phyloP scores from a whole-genome alignment of 345 rosid genomes.

The Toxicodendron radicans region DNA sequence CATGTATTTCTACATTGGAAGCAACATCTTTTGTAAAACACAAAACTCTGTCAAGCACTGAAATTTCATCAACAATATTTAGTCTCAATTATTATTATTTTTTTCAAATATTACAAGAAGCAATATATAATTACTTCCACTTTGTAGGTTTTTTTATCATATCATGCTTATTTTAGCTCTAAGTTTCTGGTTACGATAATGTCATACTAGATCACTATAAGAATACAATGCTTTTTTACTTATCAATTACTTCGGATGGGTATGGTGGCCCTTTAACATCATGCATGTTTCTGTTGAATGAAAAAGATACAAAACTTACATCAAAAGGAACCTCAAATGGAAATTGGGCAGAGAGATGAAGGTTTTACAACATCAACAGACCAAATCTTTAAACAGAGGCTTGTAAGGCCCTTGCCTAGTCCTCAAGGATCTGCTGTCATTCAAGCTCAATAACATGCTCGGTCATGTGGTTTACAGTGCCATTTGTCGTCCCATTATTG shows the following conservation, averaged over 20 bases:
- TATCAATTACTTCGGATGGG: constrained; percentile 4
- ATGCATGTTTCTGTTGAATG: not conserved
- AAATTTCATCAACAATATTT: too few relatives aligned
- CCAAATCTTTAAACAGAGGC: constrained; percentile 15
- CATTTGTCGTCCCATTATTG: constrained; percentile 39
- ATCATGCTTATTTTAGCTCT: not conserved
- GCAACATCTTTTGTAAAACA: too few relatives aligned
- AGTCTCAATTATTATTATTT: too few relatives aligned
- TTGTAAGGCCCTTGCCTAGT: constrained; percentile 34
- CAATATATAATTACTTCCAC: not conserved
- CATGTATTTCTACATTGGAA: too few relatives aligned
- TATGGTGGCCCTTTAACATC: not conserved
- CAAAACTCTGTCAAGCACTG: too few relatives aligned
- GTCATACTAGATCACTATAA: not conserved
- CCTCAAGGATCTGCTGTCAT: constrained; percentile 52
- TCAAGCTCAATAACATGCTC: constrained; percentile 61
- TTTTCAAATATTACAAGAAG: not conserved
- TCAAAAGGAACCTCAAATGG: constrained; percentile 10
- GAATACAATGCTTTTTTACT: constrained; percentile 12
- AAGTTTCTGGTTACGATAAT: not conserved
- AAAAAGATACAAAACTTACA: not conserved
- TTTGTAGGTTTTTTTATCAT: not conserved
- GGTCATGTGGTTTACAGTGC: constrained; percentile 32
- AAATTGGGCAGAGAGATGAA: constrained; percentile 9
- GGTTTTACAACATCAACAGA: constrained; percentile 22